phyloP scores from a whole-genome alignment of 2,329 filamentous ascomycete genomes.

The Dactylella cylindrospora region DNA sequence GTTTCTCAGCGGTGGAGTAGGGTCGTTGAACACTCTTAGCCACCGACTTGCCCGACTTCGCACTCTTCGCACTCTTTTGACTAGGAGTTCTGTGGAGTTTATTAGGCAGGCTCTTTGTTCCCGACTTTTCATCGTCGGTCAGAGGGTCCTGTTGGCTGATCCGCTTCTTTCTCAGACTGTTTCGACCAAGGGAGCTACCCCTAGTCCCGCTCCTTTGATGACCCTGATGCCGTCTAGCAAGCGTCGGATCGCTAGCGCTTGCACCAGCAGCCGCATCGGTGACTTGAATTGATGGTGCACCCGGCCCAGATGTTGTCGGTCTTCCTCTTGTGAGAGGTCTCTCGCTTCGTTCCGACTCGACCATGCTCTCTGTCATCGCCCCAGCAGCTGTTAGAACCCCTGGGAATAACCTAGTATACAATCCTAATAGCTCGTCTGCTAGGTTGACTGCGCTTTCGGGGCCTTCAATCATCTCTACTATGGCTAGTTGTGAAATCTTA shows the following conservation, averaged over 20 bases:
- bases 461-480: slow-evolving; percentile 81
- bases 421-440: slow-evolving; percentile 76
- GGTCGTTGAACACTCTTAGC: slow-evolving; percentile 22
- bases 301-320: slow-evolving; percentile 9
- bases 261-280: slow-evolving; percentile 13
- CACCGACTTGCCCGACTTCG: slow-evolving; percentile 27
- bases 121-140: slow-evolving; percentile 32
- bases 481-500: slow-evolving; percentile 87
- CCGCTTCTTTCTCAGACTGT: slow-evolving; percentile 34
- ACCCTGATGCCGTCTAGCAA: slow-evolving; percentile 16
- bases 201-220: slow-evolving; percentile 14
- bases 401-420: slow-evolving; percentile 76
- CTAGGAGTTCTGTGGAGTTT: slow-evolving; percentile 22
- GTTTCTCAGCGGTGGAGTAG: not conserved
- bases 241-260: slow-evolving; percentile 21
- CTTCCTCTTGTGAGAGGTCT: slow-evolving; percentile 18
- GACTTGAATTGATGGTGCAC: slow-evolving; percentile 27
- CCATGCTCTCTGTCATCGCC: slow-evolving; percentile 33
- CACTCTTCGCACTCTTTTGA: slow-evolving; percentile 26
- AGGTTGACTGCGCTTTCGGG: slow-evolving; percentile 83
- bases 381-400: slow-evolving; percentile 13
- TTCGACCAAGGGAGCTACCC: slow-evolving; percentile 29
- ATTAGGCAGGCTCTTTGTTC: slow-evolving; percentile 5
- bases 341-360: slow-evolving; percentile 26
- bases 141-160: slow-evolving; percentile 20